Percentiles rank a stretch among this genome's conserved stretches.
These are phyloP conservation scores for Populus nigra DNA, from an alignment of 345 rosid genomes.

Conservation along the genomic window DNA sequence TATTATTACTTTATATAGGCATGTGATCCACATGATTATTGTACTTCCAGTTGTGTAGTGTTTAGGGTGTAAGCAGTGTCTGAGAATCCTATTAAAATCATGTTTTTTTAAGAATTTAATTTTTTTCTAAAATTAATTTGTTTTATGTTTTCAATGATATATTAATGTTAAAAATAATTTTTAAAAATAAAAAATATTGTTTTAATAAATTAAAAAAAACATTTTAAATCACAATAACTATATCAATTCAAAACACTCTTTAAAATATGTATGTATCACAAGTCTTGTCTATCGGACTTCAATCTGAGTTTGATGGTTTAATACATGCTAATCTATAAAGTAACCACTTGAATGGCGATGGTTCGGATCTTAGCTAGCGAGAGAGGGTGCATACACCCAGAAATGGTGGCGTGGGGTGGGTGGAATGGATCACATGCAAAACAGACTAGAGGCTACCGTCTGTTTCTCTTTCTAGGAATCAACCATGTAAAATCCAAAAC, in stretches of 20 bases:
- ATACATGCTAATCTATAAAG: too few species aligned
- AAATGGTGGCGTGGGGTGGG: background rate
- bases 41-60: background rate
- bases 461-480: background rate
- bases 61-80: background rate
- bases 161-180: too few species aligned
- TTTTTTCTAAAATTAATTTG: too few species aligned
- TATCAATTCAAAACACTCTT: fast-evolving
- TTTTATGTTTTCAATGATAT: too few species aligned
- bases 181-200: too few species aligned
- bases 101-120: too few species aligned
- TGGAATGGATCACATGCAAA: background rate
- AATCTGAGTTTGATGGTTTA: too few species aligned
- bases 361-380: background rate
- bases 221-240: too few species aligned
- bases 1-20: background rate
- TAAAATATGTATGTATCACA: background rate
- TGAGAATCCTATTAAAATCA: too few species aligned
- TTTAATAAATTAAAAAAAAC: too few species aligned
- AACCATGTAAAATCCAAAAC: background rate
- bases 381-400: background rate
- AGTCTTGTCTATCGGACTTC: too few species aligned
- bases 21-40: background rate
- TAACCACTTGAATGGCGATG: background rate
- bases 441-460: background rate